These are phyloP conservation scores for Cubamyces lactineus DNA, from an alignment of 768 basidiomycete genomes.

Conservation along the genomic window DNA sequence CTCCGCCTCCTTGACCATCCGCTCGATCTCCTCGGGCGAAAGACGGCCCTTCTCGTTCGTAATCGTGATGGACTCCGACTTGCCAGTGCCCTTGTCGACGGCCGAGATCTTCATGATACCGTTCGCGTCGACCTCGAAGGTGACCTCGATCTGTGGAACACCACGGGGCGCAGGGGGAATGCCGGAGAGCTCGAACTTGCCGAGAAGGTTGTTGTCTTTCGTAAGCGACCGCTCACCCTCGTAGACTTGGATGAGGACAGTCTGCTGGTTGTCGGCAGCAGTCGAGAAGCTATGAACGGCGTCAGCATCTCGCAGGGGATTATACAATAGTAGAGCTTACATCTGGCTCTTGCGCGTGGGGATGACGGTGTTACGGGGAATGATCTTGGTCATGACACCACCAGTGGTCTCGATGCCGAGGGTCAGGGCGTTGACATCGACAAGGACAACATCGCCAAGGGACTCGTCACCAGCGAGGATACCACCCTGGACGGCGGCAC, in stretches of 20 bases:
- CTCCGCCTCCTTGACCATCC: constrained; percentile 94
- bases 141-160: constrained; percentile 96
- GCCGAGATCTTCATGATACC: constrained; percentile 87
- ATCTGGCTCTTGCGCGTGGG: constrained; percentile 97
- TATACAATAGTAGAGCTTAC: constrained; percentile 41
- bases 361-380: constrained; percentile 96
- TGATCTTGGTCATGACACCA: constrained; percentile 97
- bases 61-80: constrained; percentile 89
- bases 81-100: constrained; percentile 91
- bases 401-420: constrained; percentile 99
- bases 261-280: constrained; percentile 90
- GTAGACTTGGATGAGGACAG: constrained; percentile 95
- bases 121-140: constrained; percentile 68
- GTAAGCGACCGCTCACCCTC: constrained; percentile 97
- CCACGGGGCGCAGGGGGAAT: constrained; percentile 97
- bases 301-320: constrained; percentile 28
- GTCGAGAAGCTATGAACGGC: constrained; percentile 58
- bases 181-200: constrained; percentile 91
- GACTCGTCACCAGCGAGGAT: constrained; percentile 95
- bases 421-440: constrained; percentile 95
- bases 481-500: constrained; percentile 98
- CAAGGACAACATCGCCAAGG: constrained; percentile 88
- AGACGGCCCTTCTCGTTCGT: constrained; percentile 94
- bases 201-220: constrained; percentile 98
- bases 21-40: constrained; percentile 72